Percentiles rank a stretch among this genome's conserved stretches.
phyloP scores from a whole-genome alignment of 371 early-diverging fungal species.

The Mortierella sp. region DNA sequence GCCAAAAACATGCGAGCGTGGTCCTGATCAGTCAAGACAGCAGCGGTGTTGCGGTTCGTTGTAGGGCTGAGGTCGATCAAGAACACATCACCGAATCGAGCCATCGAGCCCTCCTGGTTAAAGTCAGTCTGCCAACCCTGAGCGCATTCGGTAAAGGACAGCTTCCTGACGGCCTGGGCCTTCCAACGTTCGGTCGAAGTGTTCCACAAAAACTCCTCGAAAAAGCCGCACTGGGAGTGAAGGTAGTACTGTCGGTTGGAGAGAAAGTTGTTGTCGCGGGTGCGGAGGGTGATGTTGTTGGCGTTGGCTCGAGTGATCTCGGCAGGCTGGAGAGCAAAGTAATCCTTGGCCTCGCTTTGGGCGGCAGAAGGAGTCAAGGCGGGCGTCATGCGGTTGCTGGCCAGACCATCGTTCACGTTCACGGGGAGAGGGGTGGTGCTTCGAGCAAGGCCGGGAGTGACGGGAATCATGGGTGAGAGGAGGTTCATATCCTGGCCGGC shows the following conservation, averaged over 20 bases:
- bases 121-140: slow-evolving; percentile 40
- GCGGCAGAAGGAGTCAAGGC: slow-evolving; percentile 19
- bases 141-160: slow-evolving; percentile 40
- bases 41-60: slow-evolving; percentile 29
- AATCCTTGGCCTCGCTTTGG: slow-evolving; percentile 36
- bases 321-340: slow-evolving; percentile 40
- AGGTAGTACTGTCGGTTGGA: slow-evolving; percentile 49
- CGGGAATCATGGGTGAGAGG: slow-evolving; percentile 38
- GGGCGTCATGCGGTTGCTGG: slow-evolving; percentile 17
- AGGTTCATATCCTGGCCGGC: slow-evolving; percentile 19
- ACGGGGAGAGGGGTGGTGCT: slow-evolving; percentile 39
- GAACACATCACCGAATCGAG: slow-evolving; percentile 45
- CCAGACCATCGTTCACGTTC: neutral
- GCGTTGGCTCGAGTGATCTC: slow-evolving; percentile 56
- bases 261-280: slow-evolving; percentile 54
- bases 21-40: slow-evolving; percentile 43
- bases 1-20: slow-evolving; percentile 30
- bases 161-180: slow-evolving; percentile 31
- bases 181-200: slow-evolving; percentile 39
- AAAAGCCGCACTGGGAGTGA: slow-evolving; percentile 51
- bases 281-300: slow-evolving; percentile 55
- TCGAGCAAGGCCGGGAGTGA: slow-evolving; percentile 51
- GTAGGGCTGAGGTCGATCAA: slow-evolving; percentile 52
- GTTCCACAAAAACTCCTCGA: slow-evolving; percentile 54
- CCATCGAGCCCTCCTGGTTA: slow-evolving; percentile 17